phyloP scores from a whole-genome alignment of 306 rosid species.

The Medicago arabica region DNA sequence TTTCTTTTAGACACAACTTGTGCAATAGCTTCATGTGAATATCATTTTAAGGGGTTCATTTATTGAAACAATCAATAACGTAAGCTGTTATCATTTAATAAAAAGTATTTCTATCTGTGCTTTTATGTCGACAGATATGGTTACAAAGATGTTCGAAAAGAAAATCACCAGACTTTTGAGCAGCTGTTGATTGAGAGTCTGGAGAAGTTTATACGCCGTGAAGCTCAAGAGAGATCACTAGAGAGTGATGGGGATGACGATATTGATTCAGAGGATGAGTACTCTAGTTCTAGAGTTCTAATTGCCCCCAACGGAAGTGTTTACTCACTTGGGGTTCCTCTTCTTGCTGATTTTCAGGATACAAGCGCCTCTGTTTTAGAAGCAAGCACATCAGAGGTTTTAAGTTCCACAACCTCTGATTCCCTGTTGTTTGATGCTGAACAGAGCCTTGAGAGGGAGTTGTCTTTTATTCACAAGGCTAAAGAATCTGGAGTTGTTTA shows the following conservation, averaged over 20 bases:
- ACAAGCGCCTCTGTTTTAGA: constrained; percentile 51
- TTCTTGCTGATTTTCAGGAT: constrained; percentile 61
- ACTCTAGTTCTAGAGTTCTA: constrained; percentile 69
- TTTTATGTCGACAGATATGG: constrained; percentile 73
- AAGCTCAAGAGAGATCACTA: constrained; percentile 85
- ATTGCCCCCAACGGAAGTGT: constrained; percentile 91
- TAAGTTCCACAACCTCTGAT: constrained; percentile 46
- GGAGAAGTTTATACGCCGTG: constrained; percentile 93
- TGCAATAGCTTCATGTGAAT: constrained; percentile 26
- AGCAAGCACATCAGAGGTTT: constrained; percentile 72
- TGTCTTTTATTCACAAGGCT: constrained; percentile 90
- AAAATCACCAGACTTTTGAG: constrained; percentile 93
- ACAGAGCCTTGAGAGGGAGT: constrained; percentile 85
- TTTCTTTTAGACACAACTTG: constrained; percentile 23
- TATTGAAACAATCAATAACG: constrained; percentile 15
- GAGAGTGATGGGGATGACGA: constrained; percentile 91
- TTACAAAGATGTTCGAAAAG: constrained; percentile 94
- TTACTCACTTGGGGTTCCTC: constrained; percentile 89
- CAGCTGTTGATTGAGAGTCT: constrained; percentile 96
- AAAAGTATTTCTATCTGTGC: constrained; percentile 22
- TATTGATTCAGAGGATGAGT: constrained; percentile 59
- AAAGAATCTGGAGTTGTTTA: constrained; percentile 95
- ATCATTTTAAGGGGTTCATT: constrained; percentile 16
- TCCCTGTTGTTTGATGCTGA: constrained; percentile 62
- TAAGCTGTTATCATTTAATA: constrained; percentile 9